Evolutionary conservation across 73 alveolate species (phyloP).

Genomic region (Paramecium bursaria): DNA sequence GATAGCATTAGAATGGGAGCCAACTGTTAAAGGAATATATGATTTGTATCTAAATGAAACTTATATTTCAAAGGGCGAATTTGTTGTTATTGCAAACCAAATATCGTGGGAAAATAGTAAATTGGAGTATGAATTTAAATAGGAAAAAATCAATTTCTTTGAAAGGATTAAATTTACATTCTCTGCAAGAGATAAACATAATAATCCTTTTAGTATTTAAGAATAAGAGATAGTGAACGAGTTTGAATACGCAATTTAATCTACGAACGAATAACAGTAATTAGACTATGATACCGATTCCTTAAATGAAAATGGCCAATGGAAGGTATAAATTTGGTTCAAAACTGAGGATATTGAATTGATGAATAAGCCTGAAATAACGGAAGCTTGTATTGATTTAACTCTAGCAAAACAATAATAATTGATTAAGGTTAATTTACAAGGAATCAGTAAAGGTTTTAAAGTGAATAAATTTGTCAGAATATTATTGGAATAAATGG

Average conservation of each 20-base stretch:
- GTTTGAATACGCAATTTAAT: background rate
- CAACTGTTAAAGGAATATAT: slow-evolving; percentile 62
- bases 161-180: slow-evolving; percentile 27
- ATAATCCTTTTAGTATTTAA: slow-evolving; percentile 26
- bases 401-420: background rate
- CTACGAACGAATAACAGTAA: background rate
- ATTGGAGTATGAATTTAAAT: slow-evolving; percentile 29
- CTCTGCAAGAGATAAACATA: slow-evolving; percentile 26
- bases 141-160: slow-evolving; percentile 1
- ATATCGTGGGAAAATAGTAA: background rate
- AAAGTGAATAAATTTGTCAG: slow-evolving; percentile 42
- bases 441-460: slow-evolving; percentile 55
- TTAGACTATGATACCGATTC: background rate
- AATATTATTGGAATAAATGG: slow-evolving; percentile 13
- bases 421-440: background rate
- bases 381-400: background rate
- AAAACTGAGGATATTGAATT: background rate
- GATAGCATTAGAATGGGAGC: slow-evolving; percentile 51
- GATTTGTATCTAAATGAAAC: slow-evolving; percentile 37
- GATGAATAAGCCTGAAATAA: background rate
- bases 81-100: slow-evolving; percentile 36
- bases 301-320: background rate
- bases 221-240: slow-evolving; percentile 37
- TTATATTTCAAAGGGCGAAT: slow-evolving; percentile 36
- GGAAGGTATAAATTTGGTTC: background rate